These are phyloP conservation scores for Wickerhamiella infanticola DNA, from an alignment of 1,139 yeast genomes.

Conservation along the genomic window DNA sequence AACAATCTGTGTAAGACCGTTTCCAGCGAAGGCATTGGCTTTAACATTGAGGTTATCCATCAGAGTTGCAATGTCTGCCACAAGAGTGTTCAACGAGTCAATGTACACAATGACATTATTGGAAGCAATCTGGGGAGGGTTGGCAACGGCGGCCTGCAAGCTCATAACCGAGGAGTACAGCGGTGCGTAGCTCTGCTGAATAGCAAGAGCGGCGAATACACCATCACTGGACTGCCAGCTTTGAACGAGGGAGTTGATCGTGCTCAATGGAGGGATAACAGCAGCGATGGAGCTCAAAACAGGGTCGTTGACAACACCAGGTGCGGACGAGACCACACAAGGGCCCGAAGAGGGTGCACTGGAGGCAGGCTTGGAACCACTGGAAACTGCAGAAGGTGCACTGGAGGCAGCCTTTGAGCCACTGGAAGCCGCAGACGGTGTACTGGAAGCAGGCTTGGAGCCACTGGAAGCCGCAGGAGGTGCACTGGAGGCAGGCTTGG, in stretches of 20 bases:
- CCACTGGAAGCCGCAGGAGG: not conserved
- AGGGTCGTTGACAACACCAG: constrained; percentile 1
- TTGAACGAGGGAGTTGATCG: constrained; percentile 7
- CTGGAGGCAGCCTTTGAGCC: too few relatives aligned
- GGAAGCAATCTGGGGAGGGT: constrained; percentile 2
- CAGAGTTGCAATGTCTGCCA: not conserved
- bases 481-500: not conserved
- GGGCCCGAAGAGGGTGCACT: too few relatives aligned
- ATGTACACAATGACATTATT: not conserved
- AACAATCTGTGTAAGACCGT: constrained; percentile 11
- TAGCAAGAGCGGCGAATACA: constrained; percentile 13
- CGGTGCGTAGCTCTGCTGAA: constrained; percentile 12
- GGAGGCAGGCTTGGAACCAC: too few relatives aligned
- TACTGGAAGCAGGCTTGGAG: not conserved
- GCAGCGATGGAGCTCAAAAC: constrained; percentile 1
- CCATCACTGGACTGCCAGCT: constrained; percentile 10
- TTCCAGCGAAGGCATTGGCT: constrained; percentile 10
- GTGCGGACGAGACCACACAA: not conserved
- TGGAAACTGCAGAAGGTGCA: too few relatives aligned
- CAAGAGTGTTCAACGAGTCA: not conserved
- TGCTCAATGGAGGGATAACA: not conserved
- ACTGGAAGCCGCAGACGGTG: not conserved
- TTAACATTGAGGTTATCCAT: constrained; percentile 2
- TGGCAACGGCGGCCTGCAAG: constrained; percentile 3
- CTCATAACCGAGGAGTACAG: constrained; percentile 9